Evolutionary conservation across 2,329 filamentous ascomycete species (phyloP), one percentile per base, ranked within the genome.

Genomic region (Septoria petroselini): DNA sequence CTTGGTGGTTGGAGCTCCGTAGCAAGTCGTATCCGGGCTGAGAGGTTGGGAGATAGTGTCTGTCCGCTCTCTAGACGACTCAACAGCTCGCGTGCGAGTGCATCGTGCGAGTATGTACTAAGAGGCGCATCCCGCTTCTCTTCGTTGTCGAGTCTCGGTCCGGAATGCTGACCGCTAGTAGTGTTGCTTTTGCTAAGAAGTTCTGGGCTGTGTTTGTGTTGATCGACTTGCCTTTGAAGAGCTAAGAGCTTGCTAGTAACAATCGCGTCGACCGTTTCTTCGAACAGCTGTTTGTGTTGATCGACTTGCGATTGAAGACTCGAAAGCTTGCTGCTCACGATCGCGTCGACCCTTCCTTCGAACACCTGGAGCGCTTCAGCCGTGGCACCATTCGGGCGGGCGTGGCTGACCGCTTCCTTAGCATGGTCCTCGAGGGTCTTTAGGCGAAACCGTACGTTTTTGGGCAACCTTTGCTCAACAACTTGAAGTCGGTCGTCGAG

Each of bases 361-460:
- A n/a, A n/a, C n/a, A n/a, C n/a, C n/a, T n/a, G n/a, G n/a, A n/a
- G n/a, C n/a, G n/a, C n/a, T n/a, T n/a, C n/a, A n/a, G n/a, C n/a
- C n/a, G n/a, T n/a, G n/a, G n/a, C 23, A 27, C 9, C 23, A 9
- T 27, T 5, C 9, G 43, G 35, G 3, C 21, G 43, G 15, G 17
- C 29, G 27, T 15, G 17, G 25, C 31, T 39, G 6, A 33, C 40
- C 9, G 34, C 18, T 33, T 47, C 34, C 27, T 47, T 47, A 17
- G 31, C 34, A 21, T 47, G 43, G 18, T 47, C 43, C 17, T 47
- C 43, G n/a, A 47, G 27, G 12, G 43, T 31, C 18, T 47, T 39
- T 2, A 47, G 34, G 9, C 43, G 43, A 29, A 40, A 47, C 11
- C 35, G 43, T n/a, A 47, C 17, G 12, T 47, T 47, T 25, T 47